These are phyloP conservation scores for Rhizopus microsporus DNA, from an alignment of 371 early-diverging fungal species.

Conservation along the genomic window DNA sequence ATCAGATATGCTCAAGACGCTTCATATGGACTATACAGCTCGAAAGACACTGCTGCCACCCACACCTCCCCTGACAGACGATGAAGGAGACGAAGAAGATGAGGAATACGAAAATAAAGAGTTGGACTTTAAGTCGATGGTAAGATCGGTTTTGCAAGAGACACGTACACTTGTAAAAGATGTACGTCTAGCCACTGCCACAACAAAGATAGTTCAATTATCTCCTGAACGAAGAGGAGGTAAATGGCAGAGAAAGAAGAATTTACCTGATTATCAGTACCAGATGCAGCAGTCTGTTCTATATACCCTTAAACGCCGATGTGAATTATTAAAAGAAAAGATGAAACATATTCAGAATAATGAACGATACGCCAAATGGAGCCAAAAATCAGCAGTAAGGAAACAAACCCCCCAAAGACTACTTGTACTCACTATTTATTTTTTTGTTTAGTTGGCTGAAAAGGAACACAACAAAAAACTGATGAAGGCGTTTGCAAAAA, in stretches of 20 bases:
- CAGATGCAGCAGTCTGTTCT: slow-evolving; percentile 72
- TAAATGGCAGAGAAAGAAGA: slow-evolving; percentile 63
- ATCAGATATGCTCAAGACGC: slow-evolving; percentile 44
- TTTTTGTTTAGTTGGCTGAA: neutral
- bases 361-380: slow-evolving; percentile 6
- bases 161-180: slow-evolving; percentile 41
- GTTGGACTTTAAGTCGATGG: slow-evolving; percentile 26
- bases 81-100: slow-evolving; percentile 1
- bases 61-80: slow-evolving; percentile 5
- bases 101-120: slow-evolving; percentile 1
- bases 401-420: slow-evolving; percentile 3
- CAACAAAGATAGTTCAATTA: slow-evolving; percentile 54
- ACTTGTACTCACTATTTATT: neutral
- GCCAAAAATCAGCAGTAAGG: neutral
- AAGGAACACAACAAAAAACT: neutral
- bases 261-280: slow-evolving; percentile 67
- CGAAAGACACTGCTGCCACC: neutral
- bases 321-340: slow-evolving; percentile 54
- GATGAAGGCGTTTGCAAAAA: slow-evolving; percentile 29
- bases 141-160: slow-evolving; percentile 36
- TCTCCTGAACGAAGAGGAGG: slow-evolving; percentile 22
- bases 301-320: slow-evolving; percentile 62
- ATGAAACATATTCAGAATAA: slow-evolving; percentile 27
- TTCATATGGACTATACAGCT: slow-evolving; percentile 27
- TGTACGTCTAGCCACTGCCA: slow-evolving; percentile 47